These are phyloP conservation scores for Cyathus striatus DNA, from an alignment of 768 basidiomycete genomes.

Conservation along the genomic window DNA sequence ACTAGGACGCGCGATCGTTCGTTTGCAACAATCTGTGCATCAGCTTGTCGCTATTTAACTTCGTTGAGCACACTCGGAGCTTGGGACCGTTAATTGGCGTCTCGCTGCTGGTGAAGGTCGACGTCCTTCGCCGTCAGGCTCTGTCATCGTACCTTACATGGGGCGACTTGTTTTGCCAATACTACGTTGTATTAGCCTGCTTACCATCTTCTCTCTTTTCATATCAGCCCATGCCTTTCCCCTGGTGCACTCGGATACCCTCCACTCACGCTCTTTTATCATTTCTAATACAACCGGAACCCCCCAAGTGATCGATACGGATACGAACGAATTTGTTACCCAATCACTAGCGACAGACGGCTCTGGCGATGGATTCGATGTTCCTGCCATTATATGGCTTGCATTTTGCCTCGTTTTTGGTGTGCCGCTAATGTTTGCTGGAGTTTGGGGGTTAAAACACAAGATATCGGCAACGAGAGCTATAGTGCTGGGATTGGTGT, in stretches of 20 bases:
- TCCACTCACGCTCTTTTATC: conserved; percentile 7
- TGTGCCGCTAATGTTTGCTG: conserved; percentile 46
- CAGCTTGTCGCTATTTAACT: no score
- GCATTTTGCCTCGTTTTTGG: conserved; percentile 47
- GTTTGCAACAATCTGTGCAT: no score
- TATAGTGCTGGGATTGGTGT: conserved; percentile 46
- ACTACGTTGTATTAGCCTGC: no score
- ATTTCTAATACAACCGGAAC: conserved; percentile 32
- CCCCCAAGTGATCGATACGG: conserved; percentile 37
- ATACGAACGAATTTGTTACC: conserved; percentile 34
- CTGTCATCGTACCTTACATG: no score
- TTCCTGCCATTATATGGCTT: conserved; percentile 55
- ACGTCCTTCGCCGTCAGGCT: no score
- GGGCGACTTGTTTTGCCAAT: no score
- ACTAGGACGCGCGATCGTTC: no score
- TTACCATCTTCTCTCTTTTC: no score
- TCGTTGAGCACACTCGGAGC: no score
- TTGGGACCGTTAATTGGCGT: no score
- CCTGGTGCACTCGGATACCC: not conserved
- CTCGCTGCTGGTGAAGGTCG: no score
- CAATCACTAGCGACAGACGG: conserved; percentile 61
- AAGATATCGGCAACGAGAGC: conserved; percentile 54
- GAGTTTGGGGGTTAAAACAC: conserved; percentile 57
- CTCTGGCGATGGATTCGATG: conserved; percentile 39
- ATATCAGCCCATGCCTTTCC: no score